These are phyloP conservation scores for Didymella lethalis DNA, from an alignment of 2,329 filamentous ascomycete species.

Conservation along the genomic window DNA sequence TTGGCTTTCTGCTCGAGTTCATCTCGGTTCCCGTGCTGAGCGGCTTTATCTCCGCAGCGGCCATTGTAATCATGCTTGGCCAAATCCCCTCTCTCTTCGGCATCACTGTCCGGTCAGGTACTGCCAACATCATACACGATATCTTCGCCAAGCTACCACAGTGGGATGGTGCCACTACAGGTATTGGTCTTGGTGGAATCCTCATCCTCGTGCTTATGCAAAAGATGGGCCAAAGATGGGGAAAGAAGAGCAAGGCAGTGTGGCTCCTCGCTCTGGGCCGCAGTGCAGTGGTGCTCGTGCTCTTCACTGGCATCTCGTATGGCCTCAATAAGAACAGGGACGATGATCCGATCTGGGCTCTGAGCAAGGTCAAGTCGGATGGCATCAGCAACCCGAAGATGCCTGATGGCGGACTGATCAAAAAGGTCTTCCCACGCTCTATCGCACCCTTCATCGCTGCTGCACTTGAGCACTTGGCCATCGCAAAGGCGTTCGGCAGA, in stretches of 20 bases:
- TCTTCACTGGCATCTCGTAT: conserved; percentile 71
- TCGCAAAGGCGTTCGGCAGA: conserved; percentile 69
- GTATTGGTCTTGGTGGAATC: conserved; percentile 66
- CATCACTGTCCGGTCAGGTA: conserved; percentile 59
- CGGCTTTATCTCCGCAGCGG: conserved; percentile 72
- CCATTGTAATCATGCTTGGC: conserved; percentile 71
- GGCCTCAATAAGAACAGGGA: conserved; percentile 63
- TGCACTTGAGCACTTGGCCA: conserved; percentile 69
- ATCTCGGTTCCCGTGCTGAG: conserved; percentile 70
- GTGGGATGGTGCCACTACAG: conserved; percentile 66
- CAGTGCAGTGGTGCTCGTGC: conserved; percentile 66
- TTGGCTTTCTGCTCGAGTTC: conserved; percentile 72
- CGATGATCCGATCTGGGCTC: conserved; percentile 62
- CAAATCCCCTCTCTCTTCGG: conserved; percentile 70
- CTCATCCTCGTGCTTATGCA: conserved; percentile 65
- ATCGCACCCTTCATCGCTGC: conserved; percentile 70
- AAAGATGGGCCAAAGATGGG: conserved; percentile 66
- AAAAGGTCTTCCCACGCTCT: conserved; percentile 61
- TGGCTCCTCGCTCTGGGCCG: conserved; percentile 68
- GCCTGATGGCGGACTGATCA: conserved; percentile 59
- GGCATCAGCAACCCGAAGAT: conserved; percentile 62
- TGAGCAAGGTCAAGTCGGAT: conserved; percentile 65
- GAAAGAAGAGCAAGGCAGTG: conserved; percentile 64
- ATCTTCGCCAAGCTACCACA: conserved; percentile 64
- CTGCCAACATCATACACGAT: conserved; percentile 66